Percentiles rank a stretch among this genome's conserved stretches.
Conservation (phyloP, 2,329 filamentous ascomycete genomes). For the Dichotomopilus funicola region DNA sequence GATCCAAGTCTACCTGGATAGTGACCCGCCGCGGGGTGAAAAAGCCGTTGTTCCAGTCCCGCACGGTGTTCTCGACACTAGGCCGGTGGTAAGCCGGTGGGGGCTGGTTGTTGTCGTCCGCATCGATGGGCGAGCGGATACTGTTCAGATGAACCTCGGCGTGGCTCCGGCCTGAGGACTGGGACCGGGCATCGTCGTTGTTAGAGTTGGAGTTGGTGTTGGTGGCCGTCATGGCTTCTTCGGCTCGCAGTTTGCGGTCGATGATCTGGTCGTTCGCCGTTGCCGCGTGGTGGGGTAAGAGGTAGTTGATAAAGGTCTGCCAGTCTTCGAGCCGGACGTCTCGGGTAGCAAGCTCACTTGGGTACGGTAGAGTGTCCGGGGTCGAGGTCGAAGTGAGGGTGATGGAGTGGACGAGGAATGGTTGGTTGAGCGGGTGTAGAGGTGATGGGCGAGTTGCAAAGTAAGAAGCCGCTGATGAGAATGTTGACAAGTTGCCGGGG, state of each 20-base stretch:
- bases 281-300: constrained; percentile 44
- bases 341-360: constrained; percentile 31
- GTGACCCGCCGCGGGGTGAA: constrained; percentile 45
- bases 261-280: constrained; percentile 41
- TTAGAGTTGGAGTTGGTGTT: constrained; percentile 3
- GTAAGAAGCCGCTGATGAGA: constrained; percentile 36
- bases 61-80: constrained; percentile 36
- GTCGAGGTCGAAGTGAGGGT: constrained; percentile 30
- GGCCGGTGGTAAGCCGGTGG: constrained; percentile 12
- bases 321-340: constrained; percentile 49
- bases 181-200: constrained; percentile 20
- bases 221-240: constrained; percentile 25
- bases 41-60: constrained; percentile 53
- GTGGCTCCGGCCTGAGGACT: constrained; percentile 26
- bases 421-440: background rate
- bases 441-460: constrained; percentile 40
- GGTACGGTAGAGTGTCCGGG: constrained; percentile 41
- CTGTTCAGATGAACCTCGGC: constrained; percentile 39
- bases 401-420: constrained; percentile 28
- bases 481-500: constrained; percentile 25
- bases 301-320: constrained; percentile 52
- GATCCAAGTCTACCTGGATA: constrained; percentile 30
- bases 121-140: constrained; percentile 25
- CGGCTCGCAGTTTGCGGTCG: constrained; percentile 43
- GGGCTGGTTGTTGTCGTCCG: constrained; percentile 20